These are phyloP conservation scores for Aspergillus ellipticus DNA, from an alignment of 495 filamentous ascomycete species.

Conservation along the genomic window DNA sequence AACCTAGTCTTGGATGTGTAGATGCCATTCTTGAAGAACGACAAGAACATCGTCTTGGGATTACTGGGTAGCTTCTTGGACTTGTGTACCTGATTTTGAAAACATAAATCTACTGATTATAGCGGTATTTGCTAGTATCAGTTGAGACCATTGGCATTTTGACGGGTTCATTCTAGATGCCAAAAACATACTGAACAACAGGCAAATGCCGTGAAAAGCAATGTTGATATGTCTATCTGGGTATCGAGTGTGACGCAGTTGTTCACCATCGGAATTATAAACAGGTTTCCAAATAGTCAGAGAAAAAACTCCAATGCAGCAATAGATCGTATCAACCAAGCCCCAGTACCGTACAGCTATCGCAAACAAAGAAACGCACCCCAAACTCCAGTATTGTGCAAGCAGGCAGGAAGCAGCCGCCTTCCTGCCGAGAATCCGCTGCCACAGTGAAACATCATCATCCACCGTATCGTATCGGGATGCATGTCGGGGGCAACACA, in stretches of 20 bases:
- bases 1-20: too few relatives aligned
- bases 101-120: too few relatives aligned
- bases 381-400: conserved; percentile 22
- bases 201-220: conserved; percentile 1
- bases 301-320: conserved; percentile 7
- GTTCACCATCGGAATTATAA: conserved; percentile 1
- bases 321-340: neutral
- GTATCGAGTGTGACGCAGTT: conserved; percentile 7
- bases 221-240: conserved; percentile 2
- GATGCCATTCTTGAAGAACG: too few relatives aligned
- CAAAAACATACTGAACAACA: neutral
- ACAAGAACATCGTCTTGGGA: too few relatives aligned
- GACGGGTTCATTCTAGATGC: neutral
- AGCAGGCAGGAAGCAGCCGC: conserved; percentile 1
- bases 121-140: too few relatives aligned
- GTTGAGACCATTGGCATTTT: too few relatives aligned
- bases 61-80: too few relatives aligned
- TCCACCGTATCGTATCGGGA: neutral
- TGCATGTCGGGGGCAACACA: neutral
- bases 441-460: neutral
- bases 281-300: neutral
- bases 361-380: conserved; percentile 1
- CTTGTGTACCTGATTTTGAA: too few relatives aligned
- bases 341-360: conserved; percentile 1
- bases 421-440: neutral